Conservation (phyloP, 1,139 yeast species). For the Pichia sp. region DNA sequence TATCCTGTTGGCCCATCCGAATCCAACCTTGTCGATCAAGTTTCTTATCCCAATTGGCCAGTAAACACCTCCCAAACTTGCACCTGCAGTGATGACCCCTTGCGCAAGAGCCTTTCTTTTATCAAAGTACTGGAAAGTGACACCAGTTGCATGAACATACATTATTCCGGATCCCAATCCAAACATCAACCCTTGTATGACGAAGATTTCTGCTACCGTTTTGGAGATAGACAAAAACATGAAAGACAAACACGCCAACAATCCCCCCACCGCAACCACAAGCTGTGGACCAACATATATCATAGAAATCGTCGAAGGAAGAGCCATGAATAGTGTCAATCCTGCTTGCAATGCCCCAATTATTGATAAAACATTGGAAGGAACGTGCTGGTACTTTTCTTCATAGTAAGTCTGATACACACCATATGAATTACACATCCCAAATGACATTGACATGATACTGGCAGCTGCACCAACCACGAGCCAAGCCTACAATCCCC, state of each 20-base stretch:
- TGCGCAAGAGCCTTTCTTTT: constrained; percentile 51
- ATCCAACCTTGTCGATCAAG: constrained; percentile 40
- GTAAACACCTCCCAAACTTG: constrained; percentile 60
- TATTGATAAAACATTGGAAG: constrained; percentile 27
- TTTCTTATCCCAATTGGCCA: constrained; percentile 43
- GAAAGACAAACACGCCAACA: constrained; percentile 40
- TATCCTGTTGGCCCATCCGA: constrained; percentile 48
- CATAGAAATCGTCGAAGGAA: constrained; percentile 42
- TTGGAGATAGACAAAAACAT: constrained; percentile 39
- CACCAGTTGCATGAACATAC: constrained; percentile 40
- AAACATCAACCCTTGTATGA: constrained; percentile 49
- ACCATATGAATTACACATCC: constrained; percentile 52
- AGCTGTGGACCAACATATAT: constrained; percentile 36
- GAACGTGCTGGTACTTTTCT: constrained; percentile 24
- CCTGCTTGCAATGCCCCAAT: constrained; percentile 32
- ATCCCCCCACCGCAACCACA: constrained; percentile 40
- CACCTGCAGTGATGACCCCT: constrained; percentile 56
- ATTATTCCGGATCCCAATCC: constrained; percentile 47
- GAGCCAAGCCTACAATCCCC: background rate
- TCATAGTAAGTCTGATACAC: constrained; percentile 47
- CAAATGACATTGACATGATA: constrained; percentile 47
- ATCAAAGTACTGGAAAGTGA: constrained; percentile 52
- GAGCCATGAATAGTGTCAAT: constrained; percentile 33
- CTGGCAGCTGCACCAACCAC: constrained; percentile 14
- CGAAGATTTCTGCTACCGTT: constrained; percentile 46